phyloP scores from a whole-genome alignment of 768 basidiomycete species.

The Suillus weaverae region DNA sequence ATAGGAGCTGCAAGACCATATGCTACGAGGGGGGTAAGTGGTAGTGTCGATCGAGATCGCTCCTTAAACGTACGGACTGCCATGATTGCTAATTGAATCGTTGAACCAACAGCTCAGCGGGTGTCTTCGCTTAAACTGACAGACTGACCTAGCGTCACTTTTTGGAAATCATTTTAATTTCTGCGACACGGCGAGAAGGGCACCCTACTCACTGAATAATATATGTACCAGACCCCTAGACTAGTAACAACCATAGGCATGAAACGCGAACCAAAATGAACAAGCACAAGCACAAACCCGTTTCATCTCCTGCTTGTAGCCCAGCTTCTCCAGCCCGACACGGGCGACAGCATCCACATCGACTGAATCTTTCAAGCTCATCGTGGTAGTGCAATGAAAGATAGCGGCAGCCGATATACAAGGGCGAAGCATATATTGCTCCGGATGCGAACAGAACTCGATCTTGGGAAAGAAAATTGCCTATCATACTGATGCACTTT shows the following conservation, averaged over 20 bases:
- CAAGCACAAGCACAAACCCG: slow-evolving; percentile 35
- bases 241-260: slow-evolving; percentile 25
- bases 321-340: slow-evolving; percentile 48
- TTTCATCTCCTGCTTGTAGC: slow-evolving; percentile 56
- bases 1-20: slow-evolving; percentile 59
- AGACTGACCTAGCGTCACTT: slow-evolving; percentile 48
- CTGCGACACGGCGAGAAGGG: slow-evolving; percentile 16
- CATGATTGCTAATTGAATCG: slow-evolving; percentile 47
- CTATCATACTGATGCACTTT: neutral
- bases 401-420: neutral
- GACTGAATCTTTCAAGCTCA: slow-evolving; percentile 15
- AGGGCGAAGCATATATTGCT: neutral
- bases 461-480: neutral
- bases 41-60: neutral
- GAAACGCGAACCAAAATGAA: neutral
- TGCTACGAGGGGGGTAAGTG: slow-evolving; percentile 34
- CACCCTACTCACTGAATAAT: slow-evolving; percentile 47
- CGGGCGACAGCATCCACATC: slow-evolving; percentile 30
- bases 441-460: neutral
- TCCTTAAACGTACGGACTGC: slow-evolving; percentile 52
- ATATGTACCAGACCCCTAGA: slow-evolving; percentile 52
- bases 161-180: neutral
- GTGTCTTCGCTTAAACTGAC: neutral
- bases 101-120: slow-evolving; percentile 7
- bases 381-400: slow-evolving; percentile 1